Evolutionary conservation across 1,284 basidiomycete genomes (phyloP), one percentile per base, ranked within the genome.

Genomic region (Mycena citricolor): DNA sequence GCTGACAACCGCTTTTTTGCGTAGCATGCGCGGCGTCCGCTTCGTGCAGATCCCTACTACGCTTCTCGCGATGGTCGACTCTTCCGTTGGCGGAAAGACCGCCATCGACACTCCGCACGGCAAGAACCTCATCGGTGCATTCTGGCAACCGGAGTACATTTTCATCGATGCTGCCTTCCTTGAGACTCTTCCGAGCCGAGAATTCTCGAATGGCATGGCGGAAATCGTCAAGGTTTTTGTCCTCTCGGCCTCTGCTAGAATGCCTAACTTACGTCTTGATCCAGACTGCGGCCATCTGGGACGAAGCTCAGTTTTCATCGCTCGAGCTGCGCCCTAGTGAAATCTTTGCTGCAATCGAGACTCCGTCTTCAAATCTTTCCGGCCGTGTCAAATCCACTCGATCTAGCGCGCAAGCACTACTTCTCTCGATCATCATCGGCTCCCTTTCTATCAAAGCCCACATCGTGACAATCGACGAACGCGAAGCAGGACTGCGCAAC

Each of bases 131-230:
- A 91, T 99, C 56, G 97, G 95, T 52, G 89, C 95, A 4, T 99
- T 99, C 75, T 94, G 94, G 90, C 97, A 99, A 68, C 95, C 95
- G 2, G 81, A 87, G 59, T 98, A 88, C 72, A 88, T 98, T 63
- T 99, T 99, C 68, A 97, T 98, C 57, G 97, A 99, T 65, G 87
- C 92, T 13, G 87, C 94, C 1, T 97, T 97, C 74, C 80, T 99
- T 49, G 90, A 93, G 57, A 95, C 93, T 2, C 83, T 99, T 4
- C 94, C 94, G 0, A 69, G 83, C 32, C 77, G 97, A 50, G 97
- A 99, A 65, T 94, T 98, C 56, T 90, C 91, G 32, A 99, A 99
- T 61, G 95, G 95, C 34, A 97, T 99, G 91, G 94, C 97, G 2
- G 95, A 99, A 66, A 90, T 98, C 4, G 84, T 99, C 66, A 99